A percentile compares a stretch with the other conserved stretches of the same genome.
Evolutionary conservation across 257 asterid genomes (phyloP).

Genomic region (Solanum arcanum): DNA sequence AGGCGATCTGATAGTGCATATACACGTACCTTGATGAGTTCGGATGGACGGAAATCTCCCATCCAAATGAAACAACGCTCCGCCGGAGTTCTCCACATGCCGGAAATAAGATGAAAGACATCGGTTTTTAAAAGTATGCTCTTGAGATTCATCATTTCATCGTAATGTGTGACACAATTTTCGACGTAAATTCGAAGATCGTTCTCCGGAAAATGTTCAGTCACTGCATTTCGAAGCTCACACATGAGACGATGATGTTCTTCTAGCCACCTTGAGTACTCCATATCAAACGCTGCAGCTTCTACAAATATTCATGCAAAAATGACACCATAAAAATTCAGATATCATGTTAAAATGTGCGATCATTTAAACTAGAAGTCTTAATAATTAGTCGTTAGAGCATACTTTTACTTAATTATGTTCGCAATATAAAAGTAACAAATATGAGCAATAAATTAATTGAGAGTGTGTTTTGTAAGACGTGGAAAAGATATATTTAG

Average conservation of each 20-base stretch:
- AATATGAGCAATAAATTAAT: neutral
- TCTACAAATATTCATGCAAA: conserved; percentile 13
- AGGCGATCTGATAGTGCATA: neutral
- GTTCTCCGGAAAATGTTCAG: conserved; percentile 53
- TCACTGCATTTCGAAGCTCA: conserved; percentile 59
- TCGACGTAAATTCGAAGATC: conserved; percentile 55
- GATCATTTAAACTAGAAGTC: too few relatives aligned
- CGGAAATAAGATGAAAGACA: conserved; percentile 68
- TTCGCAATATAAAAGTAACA: neutral
- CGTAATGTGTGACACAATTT: conserved; percentile 54
- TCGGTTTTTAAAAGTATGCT: conserved; percentile 46
- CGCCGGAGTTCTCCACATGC: conserved; percentile 86
- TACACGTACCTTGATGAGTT: conserved; percentile 52
- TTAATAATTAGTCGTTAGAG: neutral
- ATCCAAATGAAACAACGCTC: conserved; percentile 91
- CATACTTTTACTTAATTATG: neutral
- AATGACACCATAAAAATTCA: neutral
- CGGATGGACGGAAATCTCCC: conserved; percentile 85
- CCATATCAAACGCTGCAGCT: conserved; percentile 60
- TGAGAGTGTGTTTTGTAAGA: neutral
- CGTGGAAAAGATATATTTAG: neutral
- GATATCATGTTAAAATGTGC: neutral
- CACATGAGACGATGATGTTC: conserved; percentile 63
- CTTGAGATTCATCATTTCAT: conserved; percentile 47
- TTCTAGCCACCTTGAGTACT: conserved; percentile 74